These are phyloP conservation scores for Lactarius akahatsu DNA, from an alignment of 768 basidiomycete genomes.

Conservation along the genomic window DNA sequence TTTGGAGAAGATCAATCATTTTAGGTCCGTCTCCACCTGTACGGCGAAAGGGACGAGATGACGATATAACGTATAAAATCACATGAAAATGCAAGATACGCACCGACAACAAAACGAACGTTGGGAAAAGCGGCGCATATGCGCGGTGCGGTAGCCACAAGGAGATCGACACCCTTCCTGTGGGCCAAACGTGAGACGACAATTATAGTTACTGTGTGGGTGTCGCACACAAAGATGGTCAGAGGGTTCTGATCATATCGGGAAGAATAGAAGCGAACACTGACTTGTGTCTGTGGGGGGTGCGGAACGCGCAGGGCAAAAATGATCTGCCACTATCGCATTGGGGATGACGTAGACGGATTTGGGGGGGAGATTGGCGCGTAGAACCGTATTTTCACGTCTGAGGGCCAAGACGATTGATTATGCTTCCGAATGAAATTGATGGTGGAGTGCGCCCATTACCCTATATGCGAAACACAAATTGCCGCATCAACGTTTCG, in stretches of 20 bases:
- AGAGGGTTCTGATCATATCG: background rate
- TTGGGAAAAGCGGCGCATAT: constrained; percentile 85
- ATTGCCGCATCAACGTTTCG: constrained; percentile 92
- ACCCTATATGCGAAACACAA: constrained; percentile 97
- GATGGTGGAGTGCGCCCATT: constrained; percentile 31
- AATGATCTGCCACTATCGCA: constrained; percentile 82
- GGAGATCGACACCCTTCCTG: constrained; percentile 93
- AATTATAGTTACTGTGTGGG: constrained; percentile 79
- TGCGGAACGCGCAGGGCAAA: constrained; percentile 58
- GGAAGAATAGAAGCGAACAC: constrained; percentile 26
- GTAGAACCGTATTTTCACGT: constrained; percentile 94
- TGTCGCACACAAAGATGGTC: background rate
- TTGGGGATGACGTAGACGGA: constrained; percentile 94
- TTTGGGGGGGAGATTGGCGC: constrained; percentile 62
- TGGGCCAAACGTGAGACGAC: constrained; percentile 89
- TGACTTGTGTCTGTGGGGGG: constrained; percentile 56
- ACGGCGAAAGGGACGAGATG: background rate
- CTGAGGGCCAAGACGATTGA: constrained; percentile 41
- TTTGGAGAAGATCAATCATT: constrained; percentile 90
- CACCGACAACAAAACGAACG: constrained; percentile 86
- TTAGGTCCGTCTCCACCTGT: constrained; percentile 94
- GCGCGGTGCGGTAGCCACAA: constrained; percentile 87
- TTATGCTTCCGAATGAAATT: background rate
- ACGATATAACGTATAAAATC: constrained; percentile 3
- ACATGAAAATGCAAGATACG: constrained; percentile 28